A percentile compares a stretch with the other conserved stretches of the same genome.
phyloP scores from a whole-genome alignment of 345 rosid genomes.

The Arabidopsis thaliana region TAIR10.1 NC_003071.7:1470501-1471000 shows the following conservation, averaged over 20 bases:
- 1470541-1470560: conserved; percentile 36
- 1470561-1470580: conserved; percentile 23
- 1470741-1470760: conserved; percentile 44
- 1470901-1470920: conserved; percentile 36
- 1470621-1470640: conserved; percentile 34
- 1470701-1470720: conserved; percentile 46
- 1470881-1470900: conserved; percentile 47
- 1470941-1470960: conserved; percentile 2
- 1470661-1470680: conserved; percentile 39
- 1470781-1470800: conserved; percentile 47
- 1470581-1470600: conserved; percentile 42
- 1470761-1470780: conserved; percentile 46
- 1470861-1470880: conserved; percentile 44
- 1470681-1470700: conserved; percentile 43
- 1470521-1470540: conserved; percentile 27
- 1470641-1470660: conserved; percentile 38
- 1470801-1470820: conserved; percentile 44
- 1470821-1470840: conserved; percentile 34
- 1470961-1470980: conserved; percentile 33
- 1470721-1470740: conserved; percentile 47
- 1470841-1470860: conserved; percentile 41
- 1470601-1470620: conserved; percentile 42
- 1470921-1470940: conserved; percentile 20
- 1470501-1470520: conserved; percentile 38
- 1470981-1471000: conserved; percentile 11